A percentile compares a stretch with the other conserved stretches of the same genome.
These are phyloP conservation scores for Triticum turgidum DNA, from an alignment of 176 grass and related monocot species.

Conservation along the genomic window DNA sequence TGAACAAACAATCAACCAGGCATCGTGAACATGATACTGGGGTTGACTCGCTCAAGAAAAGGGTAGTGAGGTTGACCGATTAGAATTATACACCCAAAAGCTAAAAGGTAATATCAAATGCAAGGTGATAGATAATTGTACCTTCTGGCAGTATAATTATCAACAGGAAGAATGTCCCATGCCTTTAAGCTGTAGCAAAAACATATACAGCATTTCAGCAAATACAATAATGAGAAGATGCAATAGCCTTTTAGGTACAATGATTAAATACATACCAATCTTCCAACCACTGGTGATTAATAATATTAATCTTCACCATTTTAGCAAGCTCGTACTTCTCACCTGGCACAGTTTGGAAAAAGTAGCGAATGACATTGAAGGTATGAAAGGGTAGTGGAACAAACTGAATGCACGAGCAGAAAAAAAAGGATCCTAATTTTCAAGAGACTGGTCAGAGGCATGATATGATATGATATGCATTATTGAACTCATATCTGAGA, in stretches of 20 bases:
- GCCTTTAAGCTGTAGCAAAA: constrained; percentile 66
- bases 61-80: background rate
- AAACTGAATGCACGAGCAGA: background rate
- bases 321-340: constrained; percentile 87
- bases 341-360: constrained; percentile 34
- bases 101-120: background rate
- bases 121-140: background rate
- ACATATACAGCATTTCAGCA: background rate
- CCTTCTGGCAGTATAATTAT: constrained; percentile 74
- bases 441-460: background rate
- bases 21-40: background rate
- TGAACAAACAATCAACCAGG: background rate
- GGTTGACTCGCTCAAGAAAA: background rate
- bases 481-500: background rate
- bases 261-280: constrained; percentile 56
- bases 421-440: background rate
- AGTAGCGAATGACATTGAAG: background rate
- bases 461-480: background rate
- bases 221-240: background rate
- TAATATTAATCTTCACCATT: constrained; percentile 72
- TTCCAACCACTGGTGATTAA: constrained; percentile 87
- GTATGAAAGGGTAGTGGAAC: background rate
- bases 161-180: constrained; percentile 70
- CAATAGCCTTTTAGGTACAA: background rate
- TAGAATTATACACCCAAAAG: background rate